phyloP scores from a whole-genome alignment of 2,329 filamentous ascomycete genomes.

The Pseudogymnoascus sp. region DNA sequence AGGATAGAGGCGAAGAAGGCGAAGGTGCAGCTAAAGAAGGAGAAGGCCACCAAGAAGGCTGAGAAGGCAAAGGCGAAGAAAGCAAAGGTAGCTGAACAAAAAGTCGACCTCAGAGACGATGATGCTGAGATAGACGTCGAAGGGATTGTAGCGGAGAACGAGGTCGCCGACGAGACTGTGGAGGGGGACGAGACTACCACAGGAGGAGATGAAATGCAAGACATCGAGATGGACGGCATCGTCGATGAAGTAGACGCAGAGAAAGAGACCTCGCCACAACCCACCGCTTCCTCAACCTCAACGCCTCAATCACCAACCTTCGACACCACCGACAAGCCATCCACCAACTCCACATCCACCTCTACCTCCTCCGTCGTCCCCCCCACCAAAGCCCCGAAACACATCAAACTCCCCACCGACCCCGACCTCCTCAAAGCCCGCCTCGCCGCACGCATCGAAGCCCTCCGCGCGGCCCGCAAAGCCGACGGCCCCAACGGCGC shows the following conservation, averaged over 20 bases:
- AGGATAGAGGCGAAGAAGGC: conserved; percentile 18
- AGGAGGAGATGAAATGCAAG: conserved; percentile 29
- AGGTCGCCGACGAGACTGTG: conserved; percentile 21
- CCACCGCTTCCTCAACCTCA: conserved; percentile 35
- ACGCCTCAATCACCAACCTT: conserved; percentile 52
- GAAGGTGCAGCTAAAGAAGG: conserved; percentile 28
- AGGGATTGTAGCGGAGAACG: conserved; percentile 13
- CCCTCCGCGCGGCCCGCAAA: conserved; percentile 75
- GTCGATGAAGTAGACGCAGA: conserved; percentile 38
- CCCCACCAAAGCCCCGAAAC: conserved; percentile 52
- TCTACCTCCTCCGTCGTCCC: conserved; percentile 60
- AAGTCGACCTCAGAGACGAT: conserved; percentile 23
- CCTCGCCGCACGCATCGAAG: conserved; percentile 74
- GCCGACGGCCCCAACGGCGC: conserved; percentile 77
- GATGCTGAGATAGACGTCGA: conserved; percentile 23
- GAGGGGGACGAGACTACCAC: conserved; percentile 23
- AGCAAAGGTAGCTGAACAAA: conserved; percentile 27
- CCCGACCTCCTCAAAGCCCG: conserved; percentile 68
- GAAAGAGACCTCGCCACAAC: conserved; percentile 21
- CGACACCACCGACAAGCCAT: conserved; percentile 39
- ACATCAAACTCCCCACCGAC: conserved; percentile 59
- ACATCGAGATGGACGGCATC: conserved; percentile 40
- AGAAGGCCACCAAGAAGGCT: conserved; percentile 35
- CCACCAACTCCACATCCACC: conserved; percentile 49
- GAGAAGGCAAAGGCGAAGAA: conserved; percentile 34